Conservation (phyloP, 495 filamentous ascomycete species). For the Penicillium lividum region DNA sequence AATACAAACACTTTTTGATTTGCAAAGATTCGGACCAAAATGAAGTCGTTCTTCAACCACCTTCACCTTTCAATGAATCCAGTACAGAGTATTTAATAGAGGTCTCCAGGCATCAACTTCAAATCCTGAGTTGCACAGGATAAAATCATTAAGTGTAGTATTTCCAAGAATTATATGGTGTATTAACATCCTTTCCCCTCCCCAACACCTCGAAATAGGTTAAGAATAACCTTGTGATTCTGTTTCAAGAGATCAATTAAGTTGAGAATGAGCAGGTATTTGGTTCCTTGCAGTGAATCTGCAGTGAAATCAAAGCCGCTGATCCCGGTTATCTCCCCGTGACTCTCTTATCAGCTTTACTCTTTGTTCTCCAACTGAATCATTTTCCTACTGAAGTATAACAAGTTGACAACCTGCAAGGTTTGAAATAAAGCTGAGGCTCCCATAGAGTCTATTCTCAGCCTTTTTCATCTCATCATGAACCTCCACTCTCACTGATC, state of each 20-base stretch:
- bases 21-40: neutral
- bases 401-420: neutral
- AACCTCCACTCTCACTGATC: slow-evolving; percentile 14
- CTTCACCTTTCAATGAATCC: neutral
- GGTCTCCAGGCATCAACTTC: no score
- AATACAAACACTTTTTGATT: no score
- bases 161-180: no score
- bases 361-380: slow-evolving; percentile 11
- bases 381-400: neutral
- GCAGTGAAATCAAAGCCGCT: neutral
- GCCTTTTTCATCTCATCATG: slow-evolving; percentile 15
- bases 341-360: slow-evolving; percentile 25
- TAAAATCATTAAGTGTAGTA: no score
- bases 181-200: no score
- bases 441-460: slow-evolving; percentile 7
- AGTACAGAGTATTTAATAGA: neutral
- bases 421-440: neutral
- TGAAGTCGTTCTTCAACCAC: neutral
- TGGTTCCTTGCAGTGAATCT: neutral
- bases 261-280: neutral
- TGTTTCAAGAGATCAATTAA: no score
- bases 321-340: slow-evolving; percentile 19
- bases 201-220: no score
- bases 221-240: no score
- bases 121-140: no score